Percentiles rank a stretch among this genome's conserved stretches.
These are phyloP conservation scores for Chaetomium sp. DNA, from an alignment of 2,329 filamentous ascomycete species.

Conservation along the genomic window DNA sequence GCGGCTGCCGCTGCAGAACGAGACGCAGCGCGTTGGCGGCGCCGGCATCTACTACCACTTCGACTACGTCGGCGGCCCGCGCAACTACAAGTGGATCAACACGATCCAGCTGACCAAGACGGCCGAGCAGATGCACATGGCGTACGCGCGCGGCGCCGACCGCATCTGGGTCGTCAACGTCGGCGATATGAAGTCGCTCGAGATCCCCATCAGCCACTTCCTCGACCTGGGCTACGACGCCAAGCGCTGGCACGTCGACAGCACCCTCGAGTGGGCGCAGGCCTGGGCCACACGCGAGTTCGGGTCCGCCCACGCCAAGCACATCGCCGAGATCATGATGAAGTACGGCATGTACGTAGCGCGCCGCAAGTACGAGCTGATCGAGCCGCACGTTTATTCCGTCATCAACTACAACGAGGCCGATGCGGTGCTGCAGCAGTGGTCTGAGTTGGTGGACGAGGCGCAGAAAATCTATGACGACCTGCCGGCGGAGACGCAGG, in stretches of 20 bases:
- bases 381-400: conserved; percentile 61
- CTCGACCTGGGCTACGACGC: conserved; percentile 69
- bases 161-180: conserved; percentile 70
- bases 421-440: conserved; percentile 58
- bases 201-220: conserved; percentile 68
- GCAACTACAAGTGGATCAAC: conserved; percentile 63
- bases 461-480: conserved; percentile 59
- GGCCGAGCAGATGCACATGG: conserved; percentile 61
- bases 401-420: conserved; percentile 67
- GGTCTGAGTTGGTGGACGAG: conserved; percentile 54
- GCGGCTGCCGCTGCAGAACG: conserved; percentile 60
- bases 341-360: conserved; percentile 59
- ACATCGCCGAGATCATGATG: conserved; percentile 55
- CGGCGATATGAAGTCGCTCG: conserved; percentile 65
- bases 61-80: conserved; percentile 54
- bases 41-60: conserved; percentile 68
- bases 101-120: conserved; percentile 64
- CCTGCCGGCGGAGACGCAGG: conserved; percentile 52
- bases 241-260: conserved; percentile 57
- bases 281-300: conserved; percentile 59
- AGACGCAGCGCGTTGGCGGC: conserved; percentile 61
- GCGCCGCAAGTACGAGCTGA: conserved; percentile 63
- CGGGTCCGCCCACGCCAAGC: conserved; percentile 48
- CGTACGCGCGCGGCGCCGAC: conserved; percentile 59
- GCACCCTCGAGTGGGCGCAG: conserved; percentile 57